Base-by-base conservation (phyloP, 306 rosid species). In the Argentina anserina region DNA sequence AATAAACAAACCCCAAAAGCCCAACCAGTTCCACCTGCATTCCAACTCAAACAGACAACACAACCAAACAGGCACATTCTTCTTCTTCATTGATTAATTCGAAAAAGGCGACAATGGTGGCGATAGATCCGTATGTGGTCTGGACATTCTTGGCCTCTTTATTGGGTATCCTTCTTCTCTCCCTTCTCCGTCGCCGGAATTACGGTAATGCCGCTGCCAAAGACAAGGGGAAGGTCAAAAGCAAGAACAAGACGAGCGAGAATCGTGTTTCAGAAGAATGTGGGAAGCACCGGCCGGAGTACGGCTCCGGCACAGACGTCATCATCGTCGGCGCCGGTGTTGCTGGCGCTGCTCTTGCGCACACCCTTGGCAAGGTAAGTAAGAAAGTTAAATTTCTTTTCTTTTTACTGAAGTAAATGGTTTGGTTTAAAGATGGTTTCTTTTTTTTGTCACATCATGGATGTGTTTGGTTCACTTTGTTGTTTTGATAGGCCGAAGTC, bases 341-440 rank as follows among this genome's bases (percentile, higher is more conserved):
- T 34, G 82, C 87, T 42, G 90, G 90, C 69, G 70, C 86, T 11
- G 86, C 90, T 40, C 84, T 86, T 18, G 86, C 87, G 15, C 41
- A 62, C 70, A 79, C 90, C 69, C 86, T 83, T 14, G 90, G 77
- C 75, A 83, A 81, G 86, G 90, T 79, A 9, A 66, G n/a, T 0
- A 17, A 25, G 2, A 18, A 55, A 58, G 8, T 56, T 13, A 55
- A 9, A 0, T 11, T 56, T 26, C 13, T 4, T 4, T 5, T 26
- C 2, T 3, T 53, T 58, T 26, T 56, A 11, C 34, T 56, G 1
- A 0, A 26, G 34, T 55, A 25, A 55, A 55, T 55, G 18, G 62
- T 46, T 47, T 18, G 23, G 1, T 49, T 45, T 50, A 2, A 50
- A 50, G 28, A 21, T 50, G 26, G 58, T 7, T 50, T 50, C 25